Conservation (phyloP, 306 rosid species). For the Rosa lucieae region DNA sequence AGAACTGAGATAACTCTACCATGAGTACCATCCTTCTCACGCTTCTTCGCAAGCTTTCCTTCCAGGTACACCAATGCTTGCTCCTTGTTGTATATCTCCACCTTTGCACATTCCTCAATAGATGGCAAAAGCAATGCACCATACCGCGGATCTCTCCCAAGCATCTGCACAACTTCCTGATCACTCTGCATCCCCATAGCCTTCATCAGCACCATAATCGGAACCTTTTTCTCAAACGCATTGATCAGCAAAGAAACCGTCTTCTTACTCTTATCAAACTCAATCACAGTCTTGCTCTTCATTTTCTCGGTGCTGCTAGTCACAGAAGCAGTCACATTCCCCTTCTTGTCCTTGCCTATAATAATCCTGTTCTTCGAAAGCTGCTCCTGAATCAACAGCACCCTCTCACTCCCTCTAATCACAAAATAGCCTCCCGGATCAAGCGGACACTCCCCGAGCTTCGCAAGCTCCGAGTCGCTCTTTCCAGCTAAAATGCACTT, state of each 20-base stretch:
- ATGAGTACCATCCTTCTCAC: neutral
- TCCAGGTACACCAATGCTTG: constrained; percentile 74
- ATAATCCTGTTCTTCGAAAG: constrained; percentile 93
- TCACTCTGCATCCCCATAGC: constrained; percentile 94
- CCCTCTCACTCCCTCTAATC: constrained; percentile 94
- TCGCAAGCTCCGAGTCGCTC: neutral
- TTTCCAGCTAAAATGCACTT: neutral
- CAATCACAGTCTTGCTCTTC: constrained; percentile 71
- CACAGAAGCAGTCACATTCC: constrained; percentile 83
- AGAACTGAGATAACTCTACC: constrained; percentile 40
- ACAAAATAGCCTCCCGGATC: constrained; percentile 96
- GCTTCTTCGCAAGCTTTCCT: constrained; percentile 50
- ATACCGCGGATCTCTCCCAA: constrained; percentile 92
- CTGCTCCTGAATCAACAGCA: constrained; percentile 87
- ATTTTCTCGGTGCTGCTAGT: constrained; percentile 71
- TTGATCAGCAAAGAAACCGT: constrained; percentile 68
- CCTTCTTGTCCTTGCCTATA: constrained; percentile 81
- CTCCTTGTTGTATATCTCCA: constrained; percentile 50
- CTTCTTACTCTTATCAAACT: constrained; percentile 68
- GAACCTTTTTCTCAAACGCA: constrained; percentile 64
- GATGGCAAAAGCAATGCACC: constrained; percentile 74
- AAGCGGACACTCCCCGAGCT: constrained; percentile 80
- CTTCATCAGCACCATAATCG: constrained; percentile 77
- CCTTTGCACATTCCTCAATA: constrained; percentile 76
- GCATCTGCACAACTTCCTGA: constrained; percentile 87